Evolutionary conservation across 2,329 filamentous ascomycete species (phyloP), one percentile per base, ranked within the genome.

Genomic region (Hymenoscyphus infarciens): DNA sequence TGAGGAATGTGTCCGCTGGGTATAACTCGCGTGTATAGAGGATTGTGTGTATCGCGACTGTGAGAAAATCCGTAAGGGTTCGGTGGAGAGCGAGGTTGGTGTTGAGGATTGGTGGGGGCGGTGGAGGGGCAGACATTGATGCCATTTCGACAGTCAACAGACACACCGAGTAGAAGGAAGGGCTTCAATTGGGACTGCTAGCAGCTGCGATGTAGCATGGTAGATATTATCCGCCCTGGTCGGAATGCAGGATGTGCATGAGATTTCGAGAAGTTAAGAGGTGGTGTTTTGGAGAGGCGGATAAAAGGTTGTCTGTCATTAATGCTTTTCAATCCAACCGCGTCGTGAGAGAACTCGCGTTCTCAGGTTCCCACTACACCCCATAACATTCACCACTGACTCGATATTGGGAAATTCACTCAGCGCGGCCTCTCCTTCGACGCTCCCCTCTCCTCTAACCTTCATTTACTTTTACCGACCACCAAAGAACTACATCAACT

Each of bases 21-120:
- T 91, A 91, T 69, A 91, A 82, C 62, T 77, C 75, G 66, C 88
- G 85, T 54, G 88, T 81, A 75, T 85, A 88, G 62, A 91, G 81
- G 68, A 91, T 86, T 63, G 88, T 88, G 74, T 91, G 88, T 66
- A 88, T 84, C 64, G 86, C 84, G 61, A 88, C 85, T 64, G 83
- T 86, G 56, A 91, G 82, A 77, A 91, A 90, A 73, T 83, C 81
- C 67, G 82, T 82, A 73, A 90, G 86, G 61, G 83, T 82, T 61
- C 79, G 75, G 67, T 86, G 78, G 68, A 87, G 79, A 57, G 79
- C 76, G 64, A 68, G 63, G 45, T 65, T 67, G 55, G 78, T 82
- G 63, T 80, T 79, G 60, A 81, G 76, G 53, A 67, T 64, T 67
- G 76, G 70, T 71, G 65, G 61, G 59, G 66, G 66, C 61, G 67